Percentiles rank a stretch among this genome's conserved stretches.
These are phyloP conservation scores for Entelexis sorbosivorans DNA, from an alignment of 1,139 yeast species.

Conservation along the genomic window DNA sequence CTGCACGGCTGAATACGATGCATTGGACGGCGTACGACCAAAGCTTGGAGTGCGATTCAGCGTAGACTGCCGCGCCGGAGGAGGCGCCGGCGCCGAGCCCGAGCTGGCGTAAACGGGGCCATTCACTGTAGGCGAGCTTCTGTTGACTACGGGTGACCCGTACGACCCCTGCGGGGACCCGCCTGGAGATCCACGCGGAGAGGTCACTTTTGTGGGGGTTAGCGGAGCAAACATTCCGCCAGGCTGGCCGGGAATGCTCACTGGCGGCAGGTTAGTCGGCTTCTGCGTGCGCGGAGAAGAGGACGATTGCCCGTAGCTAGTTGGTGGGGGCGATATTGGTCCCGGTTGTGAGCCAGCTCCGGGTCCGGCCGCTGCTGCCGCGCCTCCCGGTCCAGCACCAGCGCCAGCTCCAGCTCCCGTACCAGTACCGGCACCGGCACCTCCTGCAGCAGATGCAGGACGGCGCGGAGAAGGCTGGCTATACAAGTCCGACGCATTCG, in stretches of 20 bases:
- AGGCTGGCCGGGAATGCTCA: background rate
- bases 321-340: background rate
- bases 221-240: slow-evolving; percentile 10
- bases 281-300: background rate
- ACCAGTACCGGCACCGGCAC: background rate
- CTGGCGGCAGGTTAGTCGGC: background rate
- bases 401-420: background rate
- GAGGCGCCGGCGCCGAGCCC: slow-evolving; percentile 26
- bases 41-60: slow-evolving; percentile 13
- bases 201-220: slow-evolving; percentile 11
- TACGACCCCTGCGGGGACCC: background rate
- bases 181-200: slow-evolving; percentile 4
- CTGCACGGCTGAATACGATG: slow-evolving; percentile 5
- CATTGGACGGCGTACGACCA: slow-evolving; percentile 14
- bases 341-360: background rate
- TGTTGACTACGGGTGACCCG: background rate
- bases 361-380: no score
- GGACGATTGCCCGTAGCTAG: background rate
- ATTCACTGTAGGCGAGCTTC: background rate
- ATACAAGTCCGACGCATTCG: slow-evolving; percentile 10
- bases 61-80: slow-evolving; percentile 32
- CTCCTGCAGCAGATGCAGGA: background rate
- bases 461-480: slow-evolving; percentile 14
- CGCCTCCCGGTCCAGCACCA: no score
- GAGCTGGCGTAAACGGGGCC: background rate